These are phyloP conservation scores for Aspergillus latus DNA, from an alignment of 2,329 filamentous ascomycete genomes.

Conservation along the genomic window DNA sequence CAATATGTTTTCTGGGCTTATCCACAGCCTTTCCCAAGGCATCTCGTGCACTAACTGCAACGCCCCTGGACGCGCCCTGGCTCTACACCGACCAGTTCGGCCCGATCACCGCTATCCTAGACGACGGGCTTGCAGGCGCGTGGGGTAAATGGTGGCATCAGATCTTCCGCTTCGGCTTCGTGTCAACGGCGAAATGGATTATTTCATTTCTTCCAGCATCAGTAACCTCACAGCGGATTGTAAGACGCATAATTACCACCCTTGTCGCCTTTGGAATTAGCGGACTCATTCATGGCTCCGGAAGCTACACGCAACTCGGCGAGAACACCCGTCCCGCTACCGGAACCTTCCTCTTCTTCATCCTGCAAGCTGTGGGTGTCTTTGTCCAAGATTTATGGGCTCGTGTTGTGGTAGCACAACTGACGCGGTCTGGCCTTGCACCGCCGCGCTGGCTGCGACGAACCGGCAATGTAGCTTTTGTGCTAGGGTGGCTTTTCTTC, in stretches of 20 bases:
- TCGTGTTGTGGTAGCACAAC: slow-evolving; percentile 22
- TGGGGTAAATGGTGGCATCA: slow-evolving; percentile 94
- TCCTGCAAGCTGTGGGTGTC: slow-evolving; percentile 67
- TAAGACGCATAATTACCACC: slow-evolving; percentile 26
- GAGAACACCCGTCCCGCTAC: slow-evolving; percentile 56
- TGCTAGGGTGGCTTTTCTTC: slow-evolving; percentile 65
- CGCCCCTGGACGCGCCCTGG: slow-evolving; percentile 61
- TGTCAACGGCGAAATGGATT: slow-evolving; percentile 41
- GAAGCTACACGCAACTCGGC: slow-evolving; percentile 66
- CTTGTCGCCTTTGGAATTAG: slow-evolving; percentile 37
- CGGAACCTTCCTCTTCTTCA: slow-evolving; percentile 66
- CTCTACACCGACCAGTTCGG: slow-evolving; percentile 63
- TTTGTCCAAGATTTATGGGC: slow-evolving; percentile 52
- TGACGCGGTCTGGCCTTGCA: slow-evolving; percentile 20
- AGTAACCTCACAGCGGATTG: slow-evolving; percentile 16
- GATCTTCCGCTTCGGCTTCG: slow-evolving; percentile 67
- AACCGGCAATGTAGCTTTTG: slow-evolving; percentile 61
- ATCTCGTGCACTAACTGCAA: slow-evolving; percentile 59
- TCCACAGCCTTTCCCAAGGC: slow-evolving; percentile 51
- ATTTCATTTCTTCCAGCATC: slow-evolving; percentile 29
- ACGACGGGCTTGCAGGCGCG: slow-evolving; percentile 72
- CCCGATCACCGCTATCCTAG: slow-evolving; percentile 37
- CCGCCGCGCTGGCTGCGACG: slow-evolving; percentile 52
- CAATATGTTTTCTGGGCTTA: slow-evolving; percentile 59
- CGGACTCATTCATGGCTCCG: slow-evolving; percentile 64